These are phyloP conservation scores for Floccularia luteovirens DNA, from an alignment of 768 basidiomycete genomes.

Conservation along the genomic window DNA sequence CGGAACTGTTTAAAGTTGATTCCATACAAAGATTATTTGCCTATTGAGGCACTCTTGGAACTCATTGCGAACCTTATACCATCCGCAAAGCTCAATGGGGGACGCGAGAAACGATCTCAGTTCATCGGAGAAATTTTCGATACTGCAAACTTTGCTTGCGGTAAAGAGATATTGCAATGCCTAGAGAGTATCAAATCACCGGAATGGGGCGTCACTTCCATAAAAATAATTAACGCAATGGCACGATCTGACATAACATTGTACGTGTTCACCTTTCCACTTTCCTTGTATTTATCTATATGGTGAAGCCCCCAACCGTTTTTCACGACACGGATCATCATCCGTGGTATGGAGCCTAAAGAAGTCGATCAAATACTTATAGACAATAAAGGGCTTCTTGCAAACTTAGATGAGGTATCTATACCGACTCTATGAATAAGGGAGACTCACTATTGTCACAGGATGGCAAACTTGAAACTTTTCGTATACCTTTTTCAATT, in stretches of 20 bases:
- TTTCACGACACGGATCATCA: constrained; percentile 27
- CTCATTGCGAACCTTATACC: constrained; percentile 52
- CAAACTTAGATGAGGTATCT: constrained; percentile 36
- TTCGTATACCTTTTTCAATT: constrained; percentile 34
- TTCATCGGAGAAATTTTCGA: constrained; percentile 50
- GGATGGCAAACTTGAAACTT: constrained; percentile 45
- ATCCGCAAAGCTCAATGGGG: constrained; percentile 23
- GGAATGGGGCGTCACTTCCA: constrained; percentile 48
- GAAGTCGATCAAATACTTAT: constrained; percentile 40
- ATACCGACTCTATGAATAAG: background rate
- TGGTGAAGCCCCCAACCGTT: constrained; percentile 54
- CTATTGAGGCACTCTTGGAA: constrained; percentile 48
- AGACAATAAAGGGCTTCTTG: constrained; percentile 43
- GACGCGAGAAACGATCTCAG: constrained; percentile 26
- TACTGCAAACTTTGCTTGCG: constrained; percentile 25
- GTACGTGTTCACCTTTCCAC: constrained; percentile 25
- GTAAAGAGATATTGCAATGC: constrained; percentile 26
- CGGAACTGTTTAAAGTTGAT: background rate
- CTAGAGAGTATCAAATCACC: constrained; percentile 31
- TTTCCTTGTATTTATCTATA: constrained; percentile 1
- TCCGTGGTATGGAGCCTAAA: constrained; percentile 23
- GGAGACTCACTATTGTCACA: constrained; percentile 8
- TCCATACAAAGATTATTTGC: constrained; percentile 38
- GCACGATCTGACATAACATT: constrained; percentile 36
- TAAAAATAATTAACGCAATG: constrained; percentile 38